Evolutionary conservation across 768 basidiomycete species (phyloP), one percentile per base, ranked within the genome.

Genomic region (Leccinum fibrillosum): DNA sequence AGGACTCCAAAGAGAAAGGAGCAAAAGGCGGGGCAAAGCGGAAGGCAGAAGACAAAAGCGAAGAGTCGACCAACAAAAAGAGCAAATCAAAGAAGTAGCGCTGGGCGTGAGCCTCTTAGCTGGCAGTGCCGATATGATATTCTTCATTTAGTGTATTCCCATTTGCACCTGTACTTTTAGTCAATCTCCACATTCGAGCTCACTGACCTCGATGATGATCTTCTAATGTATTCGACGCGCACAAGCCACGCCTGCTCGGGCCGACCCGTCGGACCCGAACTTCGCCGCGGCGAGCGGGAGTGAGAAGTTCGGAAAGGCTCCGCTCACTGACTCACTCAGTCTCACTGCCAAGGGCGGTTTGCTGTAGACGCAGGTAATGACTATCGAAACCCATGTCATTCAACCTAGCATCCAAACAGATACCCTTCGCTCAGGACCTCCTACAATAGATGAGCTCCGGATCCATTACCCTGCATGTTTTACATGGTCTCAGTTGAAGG

Each of bases 401-500:
- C 19, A 6, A 42, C 39, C 54, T 52, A 10, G 44, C 17, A 17
- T 44, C 53, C 53, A 35, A 37, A 52, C 48, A 5, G 79, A 83
- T 5, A 72, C 79, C 6, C 68, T 82, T 32, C 67, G 80, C 11
- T 76, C 75, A n/a, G 89, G 90, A 0, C 84, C 78, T 21, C 90
- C 90, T 12, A 89, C 88, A 1, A 74, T 70, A 37, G 84, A 85
- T 53, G 90, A 92, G 63, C 72, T 92, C 6, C 69, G 83, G 8
- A 78, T 73, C 1, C 74, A 89, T 66, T 92, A 92, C 66, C 90
- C 90, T 13, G 78, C 86, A 5, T 84, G 81, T 61, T 90, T 90
- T 62, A 88, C 89, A 0, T 92, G 89, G 88, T 61, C 71, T 9
- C 84, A 92, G 67, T 74, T 92, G 26, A 91, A 86, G 74, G 80